These are phyloP conservation scores for Neofusicoccum parvum DNA, from an alignment of 2,329 filamentous ascomycete genomes.

Conservation along the genomic window DNA sequence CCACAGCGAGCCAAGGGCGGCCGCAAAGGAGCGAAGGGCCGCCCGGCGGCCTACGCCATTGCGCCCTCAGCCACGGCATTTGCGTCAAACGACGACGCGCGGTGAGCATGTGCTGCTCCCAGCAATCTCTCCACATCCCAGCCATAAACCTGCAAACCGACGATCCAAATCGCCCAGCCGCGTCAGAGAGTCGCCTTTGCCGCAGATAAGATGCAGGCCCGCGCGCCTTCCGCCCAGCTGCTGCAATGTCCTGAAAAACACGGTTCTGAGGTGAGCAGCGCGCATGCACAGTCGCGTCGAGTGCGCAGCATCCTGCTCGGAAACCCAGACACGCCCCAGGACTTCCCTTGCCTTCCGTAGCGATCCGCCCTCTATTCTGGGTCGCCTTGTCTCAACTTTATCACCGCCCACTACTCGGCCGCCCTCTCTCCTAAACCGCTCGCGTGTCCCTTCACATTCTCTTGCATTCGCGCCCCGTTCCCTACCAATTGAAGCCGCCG, in stretches of 20 bases:
- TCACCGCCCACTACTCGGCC: not conserved
- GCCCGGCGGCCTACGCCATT: not conserved
- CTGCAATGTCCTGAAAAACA: not conserved
- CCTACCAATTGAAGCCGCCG: slow-evolving; percentile 6
- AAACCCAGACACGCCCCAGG: not conserved
- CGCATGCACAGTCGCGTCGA: too few relatives aligned
- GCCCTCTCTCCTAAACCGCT: not conserved
- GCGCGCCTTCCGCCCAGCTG: not conserved
- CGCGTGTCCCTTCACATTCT: not conserved
- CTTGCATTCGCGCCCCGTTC: not conserved
- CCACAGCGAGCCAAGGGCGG: not conserved
- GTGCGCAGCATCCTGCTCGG: not conserved
- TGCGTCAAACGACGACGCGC: slow-evolving; percentile 11
- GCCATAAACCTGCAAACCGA: slow-evolving; percentile 5
- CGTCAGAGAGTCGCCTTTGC: not conserved
- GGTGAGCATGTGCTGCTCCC: slow-evolving; percentile 1
- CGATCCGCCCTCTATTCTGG: slow-evolving; percentile 8
- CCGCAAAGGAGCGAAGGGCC: not conserved
- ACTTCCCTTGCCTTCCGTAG: slow-evolving; percentile 10
- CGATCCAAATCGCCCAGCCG: slow-evolving; percentile 16
- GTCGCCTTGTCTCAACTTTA: slow-evolving; percentile 19
- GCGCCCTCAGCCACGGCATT: slow-evolving; percentile 9
- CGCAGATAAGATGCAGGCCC: not conserved
- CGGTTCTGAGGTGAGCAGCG: slow-evolving; percentile 1
- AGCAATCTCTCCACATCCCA: slow-evolving; percentile 17